Base-by-base conservation (phyloP, 495 filamentous ascomycete genomes). In the Podospora comata region DNA sequence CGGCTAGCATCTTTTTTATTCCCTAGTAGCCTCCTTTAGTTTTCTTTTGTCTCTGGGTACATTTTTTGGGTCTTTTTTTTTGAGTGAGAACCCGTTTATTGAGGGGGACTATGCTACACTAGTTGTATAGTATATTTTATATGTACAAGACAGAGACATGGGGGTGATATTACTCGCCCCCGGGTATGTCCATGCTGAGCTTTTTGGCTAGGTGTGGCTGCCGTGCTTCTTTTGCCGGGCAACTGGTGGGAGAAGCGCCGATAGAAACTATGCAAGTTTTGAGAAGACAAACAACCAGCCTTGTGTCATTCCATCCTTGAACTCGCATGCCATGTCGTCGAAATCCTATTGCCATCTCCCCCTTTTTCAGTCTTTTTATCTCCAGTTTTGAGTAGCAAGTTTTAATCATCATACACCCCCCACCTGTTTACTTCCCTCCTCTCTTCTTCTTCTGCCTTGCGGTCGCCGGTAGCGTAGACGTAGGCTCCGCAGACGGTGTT, bases 401-500 rank as follows among this genome's bases (percentile, higher is more conserved):
- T 53, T 60, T 23, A 20, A 64, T 26, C 28, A 44, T 20, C 3
- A 9, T 64, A 63, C 65, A 76, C 60, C 19, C 75, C 79, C 85
- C 84, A 79, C 79, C 83, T 71, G 19, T 89, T 85, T 54, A 76
- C 69, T 20, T 79, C 74, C 66, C 66, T 72, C 68, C 80, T 74
- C 72, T 82, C 78, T 68, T 74, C 65, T 71, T 77, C 80, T 69
- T 82, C 83, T 77, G 73, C 69, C 81, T 84, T 71, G 73, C 84
- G 78, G 81, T 88, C 68, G 79, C 91, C 79, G 83, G 82, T 81
- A 1, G 84, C 86, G 80, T 95, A 97, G 6, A 87, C 87, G 71
- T 89, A 79, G 1, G 90, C 89, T 15, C 91, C 88, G 58, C 88
- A 87, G 19, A 91, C 79, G 62, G 90, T 76, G 79, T 97, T 97